Conservation (phyloP, 2,329 filamentous ascomycete species). For the Colletotrichum camelliae region DNA sequence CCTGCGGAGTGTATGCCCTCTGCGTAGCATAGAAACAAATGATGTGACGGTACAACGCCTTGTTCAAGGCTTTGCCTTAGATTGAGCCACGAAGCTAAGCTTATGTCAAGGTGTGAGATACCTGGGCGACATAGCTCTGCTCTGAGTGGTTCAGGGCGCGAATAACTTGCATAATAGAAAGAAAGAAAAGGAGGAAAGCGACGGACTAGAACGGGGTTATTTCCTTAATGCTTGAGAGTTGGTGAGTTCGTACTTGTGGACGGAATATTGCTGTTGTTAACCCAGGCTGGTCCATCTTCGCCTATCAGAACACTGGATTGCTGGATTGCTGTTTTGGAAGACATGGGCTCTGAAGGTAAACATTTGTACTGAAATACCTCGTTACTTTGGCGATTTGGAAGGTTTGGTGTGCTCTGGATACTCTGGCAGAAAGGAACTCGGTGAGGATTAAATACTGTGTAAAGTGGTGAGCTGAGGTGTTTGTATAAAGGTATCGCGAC, state of each 20-base stretch:
- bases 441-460: neutral
- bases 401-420: too few relatives aligned
- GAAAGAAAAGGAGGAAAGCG: neutral
- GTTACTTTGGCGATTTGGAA: fast-evolving
- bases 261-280: too few relatives aligned
- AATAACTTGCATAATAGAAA: neutral
- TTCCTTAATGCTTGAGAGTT: fast-evolving
- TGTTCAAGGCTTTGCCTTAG: neutral
- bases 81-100: fast-evolving
- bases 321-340: neutral
- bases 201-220: fast-evolving
- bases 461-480: fast-evolving
- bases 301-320: neutral
- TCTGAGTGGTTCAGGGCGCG: fast-evolving
- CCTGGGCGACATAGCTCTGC: neutral
- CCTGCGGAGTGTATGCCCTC: neutral
- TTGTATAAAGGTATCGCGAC: fast-evolving
- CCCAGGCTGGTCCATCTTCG: neutral
- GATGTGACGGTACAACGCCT: fast-evolving
- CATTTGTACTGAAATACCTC: fast-evolving
- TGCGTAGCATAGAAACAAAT: neutral
- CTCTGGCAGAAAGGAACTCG: too few relatives aligned
- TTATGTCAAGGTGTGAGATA: neutral
- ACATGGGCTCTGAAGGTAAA: neutral
- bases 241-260: neutral